Percentiles rank a stretch among this genome's conserved stretches.
Conservation (phyloP, 2,329 filamentous ascomycete genomes). For the Leptographium flavum region DNA sequence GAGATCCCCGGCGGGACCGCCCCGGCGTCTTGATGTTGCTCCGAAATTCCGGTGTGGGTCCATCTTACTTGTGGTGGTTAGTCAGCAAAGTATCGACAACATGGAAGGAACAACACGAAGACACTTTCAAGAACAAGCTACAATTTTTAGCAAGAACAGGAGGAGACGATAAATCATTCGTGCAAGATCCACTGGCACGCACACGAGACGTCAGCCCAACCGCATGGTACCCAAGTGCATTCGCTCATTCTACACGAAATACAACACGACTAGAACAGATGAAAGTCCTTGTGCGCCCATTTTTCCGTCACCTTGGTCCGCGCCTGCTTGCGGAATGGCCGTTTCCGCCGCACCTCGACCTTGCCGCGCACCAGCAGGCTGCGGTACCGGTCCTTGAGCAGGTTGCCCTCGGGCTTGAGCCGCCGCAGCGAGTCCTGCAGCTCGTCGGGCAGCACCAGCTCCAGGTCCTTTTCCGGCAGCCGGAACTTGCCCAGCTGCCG, state of each 20-base stretch:
- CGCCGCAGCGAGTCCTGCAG: slow-evolving; percentile 67
- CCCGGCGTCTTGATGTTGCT: slow-evolving; percentile 4
- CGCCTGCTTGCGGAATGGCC: slow-evolving; percentile 69
- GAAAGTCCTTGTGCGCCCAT: slow-evolving; percentile 95
- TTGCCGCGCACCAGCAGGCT: slow-evolving; percentile 81
- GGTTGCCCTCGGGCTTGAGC: slow-evolving; percentile 88
- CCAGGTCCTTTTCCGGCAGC: slow-evolving; percentile 64
- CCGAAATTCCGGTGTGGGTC: slow-evolving; percentile 12
- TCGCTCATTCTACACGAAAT: neutral
- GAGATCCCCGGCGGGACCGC: neutral
- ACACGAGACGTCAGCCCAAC: too few relatives aligned
- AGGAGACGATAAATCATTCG: too few relatives aligned
- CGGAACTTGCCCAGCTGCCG: slow-evolving; percentile 60
- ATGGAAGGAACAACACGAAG: too few relatives aligned
- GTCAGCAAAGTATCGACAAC: neutral
- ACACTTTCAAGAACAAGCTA: too few relatives aligned
- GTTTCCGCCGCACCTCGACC: slow-evolving; percentile 66
- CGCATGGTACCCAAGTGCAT: too few relatives aligned
- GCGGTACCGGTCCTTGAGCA: slow-evolving; percentile 82
- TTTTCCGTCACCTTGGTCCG: slow-evolving; percentile 81
- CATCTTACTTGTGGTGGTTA: neutral
- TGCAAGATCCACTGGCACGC: too few relatives aligned
- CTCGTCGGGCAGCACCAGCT: slow-evolving; percentile 72
- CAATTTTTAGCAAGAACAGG: too few relatives aligned
- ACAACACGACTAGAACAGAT: slow-evolving; percentile 22